Base-by-base conservation (phyloP, 2,329 filamentous ascomycete genomes). In the Pseudogymnoascus destructans region DNA sequence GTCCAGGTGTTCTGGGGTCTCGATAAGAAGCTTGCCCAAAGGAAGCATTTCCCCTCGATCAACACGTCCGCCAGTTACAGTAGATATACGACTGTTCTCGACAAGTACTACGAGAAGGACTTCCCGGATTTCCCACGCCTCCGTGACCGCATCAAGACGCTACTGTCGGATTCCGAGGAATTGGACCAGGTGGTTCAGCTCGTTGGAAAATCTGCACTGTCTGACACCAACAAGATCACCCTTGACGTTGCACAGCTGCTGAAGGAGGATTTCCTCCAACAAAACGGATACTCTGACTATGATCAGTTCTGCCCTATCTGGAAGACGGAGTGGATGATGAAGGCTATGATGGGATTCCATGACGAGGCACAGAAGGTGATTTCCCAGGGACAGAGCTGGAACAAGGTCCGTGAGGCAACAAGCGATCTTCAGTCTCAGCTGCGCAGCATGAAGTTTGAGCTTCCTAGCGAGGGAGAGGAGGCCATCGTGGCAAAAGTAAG, bases 301-400 rank as follows among this genome's bases (percentile, higher is more conserved):
- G 93, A 98, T 71, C 91, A 97, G 76, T 98, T 95, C 83, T 98
- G 93, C 71, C 93, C 93, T 55, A 81, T 98, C 69, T 98, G 93
- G 93, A 98, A 98, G 85, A 98, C 93, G 0, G 87, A 95, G 73
- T 98, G 93, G 86, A 97, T 98, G 93, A 98, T 98, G 93, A 96
- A 95, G 81, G 86, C 89, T 63, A 97, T 98, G 84, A 88, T 98
- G 79, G 88, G 86, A 60, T 98, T 92, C 81, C 89, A 96, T 71
- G 95, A 98, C 68, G 93, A 98, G 77, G 85, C 89, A 21, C 92
- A 97, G 73, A 97, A 96, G 81, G 90, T 89, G 5, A 81, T 98
- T 69, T 80, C 87, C 5, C 89, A 95, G 73, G 93, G 93, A 61
- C 87, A 92, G 74, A 86, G 77, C 73, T 98, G 93, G 93, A 77